These are phyloP conservation scores for Dysphania ambrosioides DNA, from an alignment of 148 eudicot genomes.

Conservation along the genomic window DNA sequence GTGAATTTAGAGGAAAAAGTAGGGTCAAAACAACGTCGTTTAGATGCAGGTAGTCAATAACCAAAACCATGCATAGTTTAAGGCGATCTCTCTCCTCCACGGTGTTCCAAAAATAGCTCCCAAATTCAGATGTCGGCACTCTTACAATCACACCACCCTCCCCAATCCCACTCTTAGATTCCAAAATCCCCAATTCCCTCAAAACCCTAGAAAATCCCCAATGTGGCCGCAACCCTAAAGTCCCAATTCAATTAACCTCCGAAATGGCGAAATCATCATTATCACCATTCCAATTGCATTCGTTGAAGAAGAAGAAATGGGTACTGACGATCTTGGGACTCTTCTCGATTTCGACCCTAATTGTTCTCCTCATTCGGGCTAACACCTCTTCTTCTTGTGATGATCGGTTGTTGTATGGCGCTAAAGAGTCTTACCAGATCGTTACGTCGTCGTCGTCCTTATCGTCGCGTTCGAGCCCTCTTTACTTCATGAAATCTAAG, in stretches of 20 bases:
- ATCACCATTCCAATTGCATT: slow-evolving; percentile 16
- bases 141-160: background rate
- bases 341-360: slow-evolving; percentile 54
- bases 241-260: background rate
- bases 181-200: background rate
- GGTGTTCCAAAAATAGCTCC: background rate
- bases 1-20: too few species aligned
- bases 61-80: too few species aligned
- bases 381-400: slow-evolving; percentile 47
- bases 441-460: background rate
- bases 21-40: too few species aligned
- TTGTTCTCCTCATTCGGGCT: slow-evolving; percentile 56
- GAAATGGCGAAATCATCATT: slow-evolving; percentile 51
- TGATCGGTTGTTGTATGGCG: slow-evolving; percentile 17
- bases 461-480: slow-evolving; percentile 41
- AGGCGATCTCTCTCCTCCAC: background rate
- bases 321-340: slow-evolving; percentile 41
- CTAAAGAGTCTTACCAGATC: slow-evolving; percentile 24
- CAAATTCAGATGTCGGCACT: slow-evolving; percentile 1
- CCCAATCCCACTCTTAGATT: background rate
- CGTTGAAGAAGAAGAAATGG: slow-evolving; percentile 47
- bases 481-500: slow-evolving; percentile 90
- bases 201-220: slow-evolving; percentile 27
- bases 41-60: too few species aligned
- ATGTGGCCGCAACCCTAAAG: too few species aligned